phyloP scores from a whole-genome alignment of 148 eudicot genomes.

The Selenicereus undatus region DNA sequence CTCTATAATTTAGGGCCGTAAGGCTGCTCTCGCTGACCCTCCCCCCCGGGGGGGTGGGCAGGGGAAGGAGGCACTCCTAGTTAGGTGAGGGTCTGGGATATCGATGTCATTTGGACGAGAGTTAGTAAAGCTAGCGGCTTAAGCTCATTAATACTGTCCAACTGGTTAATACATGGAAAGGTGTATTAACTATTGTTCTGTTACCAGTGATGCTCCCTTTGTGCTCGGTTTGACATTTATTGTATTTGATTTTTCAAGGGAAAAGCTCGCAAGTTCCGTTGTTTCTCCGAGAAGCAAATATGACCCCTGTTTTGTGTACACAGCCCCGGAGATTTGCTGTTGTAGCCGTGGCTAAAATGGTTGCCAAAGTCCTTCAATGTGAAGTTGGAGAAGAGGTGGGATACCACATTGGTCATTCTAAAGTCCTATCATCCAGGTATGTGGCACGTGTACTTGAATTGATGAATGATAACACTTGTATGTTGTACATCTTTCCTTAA shows the following conservation, averaged over 20 bases:
- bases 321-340: conserved; percentile 97
- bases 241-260: conserved; percentile 40
- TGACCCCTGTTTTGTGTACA: conserved; percentile 85
- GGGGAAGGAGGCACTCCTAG: background rate
- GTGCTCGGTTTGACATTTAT: background rate
- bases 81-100: background rate
- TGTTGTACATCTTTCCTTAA: background rate
- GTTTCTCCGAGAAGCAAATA: conserved; percentile 68
- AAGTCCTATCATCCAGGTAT: conserved; percentile 70
- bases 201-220: background rate
- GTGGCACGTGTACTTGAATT: background rate
- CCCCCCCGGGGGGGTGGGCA: background rate
- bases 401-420: conserved; percentile 94
- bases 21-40: background rate
- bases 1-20: background rate
- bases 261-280: conserved; percentile 95
- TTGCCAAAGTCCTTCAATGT: conserved; percentile 76
- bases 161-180: background rate
- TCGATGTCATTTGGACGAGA: background rate
- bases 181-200: background rate
- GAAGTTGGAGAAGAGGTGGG: conserved; percentile 92
- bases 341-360: conserved; percentile 96
- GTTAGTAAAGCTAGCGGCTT: background rate
- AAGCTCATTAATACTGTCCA: background rate
- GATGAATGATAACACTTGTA: background rate